Evolutionary conservation across 306 rosid species (phyloP).

Genomic region (Erythrophleum fordii): DNA sequence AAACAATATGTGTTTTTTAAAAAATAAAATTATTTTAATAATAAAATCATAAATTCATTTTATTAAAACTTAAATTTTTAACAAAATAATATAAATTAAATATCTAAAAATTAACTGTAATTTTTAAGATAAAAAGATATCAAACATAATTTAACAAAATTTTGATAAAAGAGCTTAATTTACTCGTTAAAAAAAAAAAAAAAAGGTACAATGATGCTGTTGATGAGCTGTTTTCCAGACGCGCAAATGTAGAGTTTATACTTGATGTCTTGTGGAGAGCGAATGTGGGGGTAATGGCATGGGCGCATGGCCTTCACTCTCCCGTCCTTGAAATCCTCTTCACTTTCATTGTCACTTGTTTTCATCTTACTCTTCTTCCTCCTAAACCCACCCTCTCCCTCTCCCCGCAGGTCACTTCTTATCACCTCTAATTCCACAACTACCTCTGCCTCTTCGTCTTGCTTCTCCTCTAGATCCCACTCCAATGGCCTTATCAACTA

Average conservation of each 20-base stretch:
- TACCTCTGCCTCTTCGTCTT: conserved; percentile 7
- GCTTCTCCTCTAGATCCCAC: conserved; percentile 40
- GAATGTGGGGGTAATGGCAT: conserved; percentile 58
- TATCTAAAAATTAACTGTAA: too few relatives aligned
- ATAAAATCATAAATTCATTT: too few relatives aligned
- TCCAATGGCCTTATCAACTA: conserved; percentile 68
- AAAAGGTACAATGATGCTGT: too few relatives aligned
- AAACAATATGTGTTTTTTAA: too few relatives aligned
- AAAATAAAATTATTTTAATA: too few relatives aligned
- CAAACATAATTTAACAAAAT: too few relatives aligned
- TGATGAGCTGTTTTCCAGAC: too few relatives aligned
- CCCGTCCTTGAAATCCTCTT: conserved; percentile 35
- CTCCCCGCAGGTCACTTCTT: conserved; percentile 61
- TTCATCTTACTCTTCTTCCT: conserved; percentile 50
- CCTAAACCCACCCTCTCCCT: conserved; percentile 37
- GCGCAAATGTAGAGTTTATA: neutral
- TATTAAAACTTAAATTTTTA: too few relatives aligned
- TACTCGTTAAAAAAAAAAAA: too few relatives aligned
- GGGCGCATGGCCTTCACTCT: conserved; percentile 80
- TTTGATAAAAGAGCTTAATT: too few relatives aligned
- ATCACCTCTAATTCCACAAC: neutral
- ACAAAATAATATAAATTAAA: too few relatives aligned
- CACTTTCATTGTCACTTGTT: conserved; percentile 38
- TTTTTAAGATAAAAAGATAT: too few relatives aligned
- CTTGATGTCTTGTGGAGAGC: neutral